Evolutionary conservation across 208 protist species (phyloP).

Genomic region (Trypanosoma boissoni): DNA sequence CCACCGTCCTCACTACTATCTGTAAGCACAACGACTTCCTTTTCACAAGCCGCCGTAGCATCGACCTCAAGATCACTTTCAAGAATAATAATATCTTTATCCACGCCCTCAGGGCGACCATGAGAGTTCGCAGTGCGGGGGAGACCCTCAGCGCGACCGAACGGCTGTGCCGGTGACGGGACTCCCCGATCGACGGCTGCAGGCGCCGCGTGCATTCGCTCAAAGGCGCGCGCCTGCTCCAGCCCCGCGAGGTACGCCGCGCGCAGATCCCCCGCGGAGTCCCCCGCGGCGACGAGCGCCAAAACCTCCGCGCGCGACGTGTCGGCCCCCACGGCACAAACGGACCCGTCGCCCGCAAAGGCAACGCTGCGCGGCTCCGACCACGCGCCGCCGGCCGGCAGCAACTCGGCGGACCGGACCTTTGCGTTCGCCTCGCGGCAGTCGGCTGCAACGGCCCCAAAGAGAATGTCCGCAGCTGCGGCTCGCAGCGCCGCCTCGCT

Average conservation of each 20-base stretch:
- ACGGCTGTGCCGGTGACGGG: too few relatives aligned
- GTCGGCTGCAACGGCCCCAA: constrained; percentile 28
- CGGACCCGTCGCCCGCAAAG: constrained; percentile 7
- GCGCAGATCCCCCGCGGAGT: constrained; percentile 7
- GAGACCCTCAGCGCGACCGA: neutral
- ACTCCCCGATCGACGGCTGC: neutral
- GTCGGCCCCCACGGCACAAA: constrained; percentile 11
- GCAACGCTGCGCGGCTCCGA: constrained; percentile 1
- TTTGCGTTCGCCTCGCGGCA: constrained; percentile 17
- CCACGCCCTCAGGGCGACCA: too few relatives aligned
- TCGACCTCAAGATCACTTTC: constrained; percentile 15
- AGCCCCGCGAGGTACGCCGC: constrained; percentile 46
- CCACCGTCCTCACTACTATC: too few relatives aligned
- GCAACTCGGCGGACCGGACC: constrained; percentile 1
- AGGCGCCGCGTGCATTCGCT: constrained; percentile 6
- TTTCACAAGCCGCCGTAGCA: neutral
- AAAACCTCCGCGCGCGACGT: constrained; percentile 17
- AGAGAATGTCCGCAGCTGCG: constrained; percentile 21
- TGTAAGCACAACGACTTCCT: constrained; percentile 12
- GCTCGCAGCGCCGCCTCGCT: neutral
- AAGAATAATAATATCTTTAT: constrained; percentile 24
- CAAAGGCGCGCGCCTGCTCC: constrained; percentile 32
- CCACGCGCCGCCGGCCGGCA: neutral
- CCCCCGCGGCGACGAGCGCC: constrained; percentile 13
- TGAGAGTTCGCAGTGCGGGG: neutral